Evolutionary conservation across 2,329 filamentous ascomycete genomes (phyloP).

Genomic region (Xylaria sp.): DNA sequence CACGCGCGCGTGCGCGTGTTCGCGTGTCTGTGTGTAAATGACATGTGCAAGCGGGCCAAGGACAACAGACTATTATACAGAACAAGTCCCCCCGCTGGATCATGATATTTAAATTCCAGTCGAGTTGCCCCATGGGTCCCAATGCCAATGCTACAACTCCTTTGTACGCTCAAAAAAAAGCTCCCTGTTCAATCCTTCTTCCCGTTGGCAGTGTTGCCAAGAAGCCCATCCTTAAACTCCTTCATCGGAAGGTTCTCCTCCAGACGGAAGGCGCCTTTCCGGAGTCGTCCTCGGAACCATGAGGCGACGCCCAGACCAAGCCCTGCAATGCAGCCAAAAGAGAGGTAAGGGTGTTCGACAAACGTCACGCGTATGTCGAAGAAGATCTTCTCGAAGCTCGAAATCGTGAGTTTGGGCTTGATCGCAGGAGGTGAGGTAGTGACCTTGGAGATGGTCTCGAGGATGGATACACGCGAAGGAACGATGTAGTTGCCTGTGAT

Average conservation of each 20-base stretch:
- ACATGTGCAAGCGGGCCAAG: constrained; percentile 28
- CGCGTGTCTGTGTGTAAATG: constrained; percentile 12
- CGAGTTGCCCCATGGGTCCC: constrained; percentile 24
- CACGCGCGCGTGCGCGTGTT: too few species aligned
- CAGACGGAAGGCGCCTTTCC: constrained; percentile 63
- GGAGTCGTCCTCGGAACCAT: constrained; percentile 58
- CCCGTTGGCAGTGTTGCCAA: constrained; percentile 56
- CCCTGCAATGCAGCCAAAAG: constrained; percentile 59
- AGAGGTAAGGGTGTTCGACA: constrained; percentile 61
- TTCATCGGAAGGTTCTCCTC: constrained; percentile 57
- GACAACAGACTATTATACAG: constrained; percentile 36
- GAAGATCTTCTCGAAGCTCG: constrained; percentile 71
- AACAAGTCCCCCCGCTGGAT: constrained; percentile 31
- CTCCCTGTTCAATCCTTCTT: constrained; percentile 54
- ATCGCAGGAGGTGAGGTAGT: constrained; percentile 71
- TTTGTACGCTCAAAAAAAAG: constrained; percentile 7
- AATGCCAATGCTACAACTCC: constrained; percentile 19
- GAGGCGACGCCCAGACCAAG: constrained; percentile 55
- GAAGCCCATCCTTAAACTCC: constrained; percentile 66
- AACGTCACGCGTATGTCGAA: constrained; percentile 64
- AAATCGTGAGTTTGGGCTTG: constrained; percentile 76
- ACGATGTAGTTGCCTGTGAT: constrained; percentile 88
- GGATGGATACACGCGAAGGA: constrained; percentile 84
- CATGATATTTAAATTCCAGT: constrained; percentile 19
- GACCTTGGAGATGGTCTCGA: constrained; percentile 80